A percentile compares a stretch with the other conserved stretches of the same genome.
These are phyloP conservation scores for Candolleomyces aberdarensis DNA, from an alignment of 768 basidiomycete genomes.

Conservation along the genomic window DNA sequence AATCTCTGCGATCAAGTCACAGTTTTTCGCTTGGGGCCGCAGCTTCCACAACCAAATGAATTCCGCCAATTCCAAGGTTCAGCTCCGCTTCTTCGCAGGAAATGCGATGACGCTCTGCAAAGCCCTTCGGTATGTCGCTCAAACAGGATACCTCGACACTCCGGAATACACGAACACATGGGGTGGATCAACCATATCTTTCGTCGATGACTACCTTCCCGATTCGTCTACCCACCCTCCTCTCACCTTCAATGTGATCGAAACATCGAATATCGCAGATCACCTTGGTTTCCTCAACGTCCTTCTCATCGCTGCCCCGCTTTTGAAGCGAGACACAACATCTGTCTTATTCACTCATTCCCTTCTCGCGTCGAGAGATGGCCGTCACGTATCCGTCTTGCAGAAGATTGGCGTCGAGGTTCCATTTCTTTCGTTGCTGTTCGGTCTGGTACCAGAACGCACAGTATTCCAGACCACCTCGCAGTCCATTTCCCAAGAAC, in stretches of 20 bases:
- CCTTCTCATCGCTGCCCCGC: conserved; percentile 32
- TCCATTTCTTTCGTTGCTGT: conserved; percentile 11
- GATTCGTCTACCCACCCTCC: conserved; percentile 25
- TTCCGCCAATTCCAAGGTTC: conserved; percentile 2
- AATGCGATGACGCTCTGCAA: conserved; percentile 38
- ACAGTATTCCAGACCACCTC: conserved; percentile 2
- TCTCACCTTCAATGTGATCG: conserved; percentile 40
- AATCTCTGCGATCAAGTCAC: conserved; percentile 23
- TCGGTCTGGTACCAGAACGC: conserved; percentile 1
- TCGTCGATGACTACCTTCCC: conserved; percentile 29
- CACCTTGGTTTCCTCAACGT: conserved; percentile 48
- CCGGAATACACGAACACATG: conserved; percentile 32
- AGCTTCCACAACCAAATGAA: conserved; percentile 21
- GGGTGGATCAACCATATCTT: conserved; percentile 27
- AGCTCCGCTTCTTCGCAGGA: conserved; percentile 39
- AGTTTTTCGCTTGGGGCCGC: conserved; percentile 34
- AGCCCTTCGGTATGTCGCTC: conserved; percentile 26
- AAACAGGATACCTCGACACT: conserved; percentile 17
- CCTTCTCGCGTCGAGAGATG: conserved; percentile 21
- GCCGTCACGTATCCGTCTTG: conserved; percentile 3
- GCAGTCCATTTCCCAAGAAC: not conserved
- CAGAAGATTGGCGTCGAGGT: conserved; percentile 8
- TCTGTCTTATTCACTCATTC: conserved; percentile 42
- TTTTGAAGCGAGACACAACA: conserved; percentile 28
- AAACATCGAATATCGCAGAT: conserved; percentile 49